A percentile compares a stretch with the other conserved stretches of the same genome.
Evolutionary conservation across 441 rosid genomes (phyloP).

Genomic region (Sinapis alba): DNA sequence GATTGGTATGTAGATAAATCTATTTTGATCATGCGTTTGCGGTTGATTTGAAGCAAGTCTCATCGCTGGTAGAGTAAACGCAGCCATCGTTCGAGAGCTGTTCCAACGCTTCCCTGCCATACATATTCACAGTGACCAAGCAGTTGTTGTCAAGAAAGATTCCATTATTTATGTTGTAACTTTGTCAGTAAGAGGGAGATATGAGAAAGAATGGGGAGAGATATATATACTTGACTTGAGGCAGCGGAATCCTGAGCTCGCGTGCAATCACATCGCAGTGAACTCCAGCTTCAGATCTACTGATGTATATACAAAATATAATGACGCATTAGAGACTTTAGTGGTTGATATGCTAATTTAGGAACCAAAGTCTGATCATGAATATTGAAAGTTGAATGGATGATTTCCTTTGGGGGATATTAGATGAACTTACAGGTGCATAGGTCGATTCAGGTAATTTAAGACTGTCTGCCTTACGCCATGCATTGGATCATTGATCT

Average conservation of each 20-base stretch:
- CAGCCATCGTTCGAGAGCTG: conserved; percentile 62
- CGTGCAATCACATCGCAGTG: conserved; percentile 58
- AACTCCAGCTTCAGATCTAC: conserved; percentile 64
- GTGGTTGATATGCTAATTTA: not conserved
- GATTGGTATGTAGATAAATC: not conserved
- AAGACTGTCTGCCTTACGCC: conserved; percentile 53
- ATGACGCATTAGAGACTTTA: not conserved
- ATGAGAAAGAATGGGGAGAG: conserved; percentile 27
- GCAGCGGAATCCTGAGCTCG: conserved; percentile 58
- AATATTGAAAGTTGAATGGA: not conserved
- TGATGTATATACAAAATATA: conserved; percentile 28
- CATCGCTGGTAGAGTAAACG: conserved; percentile 75
- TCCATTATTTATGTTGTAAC: not conserved
- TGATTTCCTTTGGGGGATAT: conserved; percentile 19
- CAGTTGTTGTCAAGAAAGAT: conserved; percentile 13
- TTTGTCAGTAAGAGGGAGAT: not conserved
- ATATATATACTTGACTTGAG: conserved; percentile 62
- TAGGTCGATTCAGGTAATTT: conserved; percentile 59
- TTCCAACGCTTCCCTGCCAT: conserved; percentile 70
- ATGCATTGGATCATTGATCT: conserved; percentile 44
- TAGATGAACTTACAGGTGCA: conserved; percentile 61
- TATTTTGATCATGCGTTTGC: conserved; percentile 50
- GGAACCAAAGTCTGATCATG: not conserved
- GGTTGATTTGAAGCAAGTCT: conserved; percentile 69
- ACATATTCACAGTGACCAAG: not conserved